Evolutionary conservation across 352 stramenopile species (phyloP).

Genomic region (Phytophthora syringae): DNA sequence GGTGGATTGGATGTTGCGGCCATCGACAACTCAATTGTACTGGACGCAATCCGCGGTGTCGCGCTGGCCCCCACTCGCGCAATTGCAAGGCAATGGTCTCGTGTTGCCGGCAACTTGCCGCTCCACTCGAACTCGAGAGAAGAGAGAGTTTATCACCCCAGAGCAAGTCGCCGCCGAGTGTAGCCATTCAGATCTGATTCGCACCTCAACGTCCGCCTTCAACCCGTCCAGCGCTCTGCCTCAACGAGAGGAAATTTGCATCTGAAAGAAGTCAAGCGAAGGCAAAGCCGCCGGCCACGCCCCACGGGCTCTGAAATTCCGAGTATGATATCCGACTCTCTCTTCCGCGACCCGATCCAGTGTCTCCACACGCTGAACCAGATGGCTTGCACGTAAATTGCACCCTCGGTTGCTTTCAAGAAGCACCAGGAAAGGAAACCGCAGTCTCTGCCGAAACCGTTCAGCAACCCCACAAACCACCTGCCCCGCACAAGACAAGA

Average conservation of each 20-base stretch:
- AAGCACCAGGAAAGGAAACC: slow-evolving; percentile 31
- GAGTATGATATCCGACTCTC: too few relatives aligned
- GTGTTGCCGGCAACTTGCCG: background rate
- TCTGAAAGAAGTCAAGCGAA: too few relatives aligned
- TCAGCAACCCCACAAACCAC: slow-evolving; percentile 13
- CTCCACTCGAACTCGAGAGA: background rate
- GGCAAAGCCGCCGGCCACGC: too few relatives aligned
- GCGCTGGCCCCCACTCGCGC: background rate
- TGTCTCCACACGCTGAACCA: too few relatives aligned
- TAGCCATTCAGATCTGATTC: background rate
- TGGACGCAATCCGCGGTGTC: too few relatives aligned
- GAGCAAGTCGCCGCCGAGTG: background rate
- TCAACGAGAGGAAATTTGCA: too few relatives aligned
- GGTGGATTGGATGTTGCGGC: slow-evolving; percentile 1
- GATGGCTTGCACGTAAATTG: too few relatives aligned
- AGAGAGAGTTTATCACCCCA: too few relatives aligned
- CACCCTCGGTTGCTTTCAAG: slow-evolving; percentile 2
- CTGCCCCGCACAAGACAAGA: too few relatives aligned
- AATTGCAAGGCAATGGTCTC: background rate
- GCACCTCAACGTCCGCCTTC: background rate
- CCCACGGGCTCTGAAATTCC: too few relatives aligned
- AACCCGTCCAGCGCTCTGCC: background rate
- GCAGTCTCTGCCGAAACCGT: slow-evolving; percentile 33
- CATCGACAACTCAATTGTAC: too few relatives aligned
- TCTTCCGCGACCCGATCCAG: too few relatives aligned